Evolutionary conservation across 2,329 filamentous ascomycete genomes (phyloP).

Genomic region (Pseudogymnoascus sp.): DNA sequence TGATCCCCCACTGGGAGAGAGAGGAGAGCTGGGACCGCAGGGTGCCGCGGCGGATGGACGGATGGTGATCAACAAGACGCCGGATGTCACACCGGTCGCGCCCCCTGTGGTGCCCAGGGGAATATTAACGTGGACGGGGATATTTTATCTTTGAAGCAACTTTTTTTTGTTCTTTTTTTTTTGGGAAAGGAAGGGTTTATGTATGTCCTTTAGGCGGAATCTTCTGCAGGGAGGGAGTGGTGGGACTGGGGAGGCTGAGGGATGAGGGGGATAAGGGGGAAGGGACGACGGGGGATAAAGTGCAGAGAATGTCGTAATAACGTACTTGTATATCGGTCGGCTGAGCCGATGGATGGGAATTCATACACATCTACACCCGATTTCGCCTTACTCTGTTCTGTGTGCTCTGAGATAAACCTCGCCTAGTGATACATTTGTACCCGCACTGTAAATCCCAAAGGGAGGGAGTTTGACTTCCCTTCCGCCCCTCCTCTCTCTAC

Average conservation of each 20-base stretch:
- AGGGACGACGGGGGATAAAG: neutral
- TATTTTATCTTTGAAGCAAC: neutral
- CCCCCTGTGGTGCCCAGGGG: neutral
- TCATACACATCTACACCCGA: conserved; percentile 2
- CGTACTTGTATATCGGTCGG: conserved; percentile 4
- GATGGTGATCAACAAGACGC: neutral
- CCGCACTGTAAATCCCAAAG: too few species aligned
- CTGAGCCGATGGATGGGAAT: conserved; percentile 1
- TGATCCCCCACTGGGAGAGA: neutral
- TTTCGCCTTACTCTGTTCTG: neutral
- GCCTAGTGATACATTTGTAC: too few species aligned
- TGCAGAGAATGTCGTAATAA: neutral
- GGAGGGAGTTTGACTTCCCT: neutral
- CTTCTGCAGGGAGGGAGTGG: neutral
- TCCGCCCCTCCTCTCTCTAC: too few species aligned
- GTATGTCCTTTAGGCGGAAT: neutral
- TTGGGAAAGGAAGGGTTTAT: neutral
- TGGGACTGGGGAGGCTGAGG: neutral
- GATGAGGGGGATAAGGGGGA: neutral
- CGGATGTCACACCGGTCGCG: neutral
- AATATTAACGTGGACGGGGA: neutral
- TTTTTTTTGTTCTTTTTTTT: neutral
- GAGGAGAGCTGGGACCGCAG: neutral
- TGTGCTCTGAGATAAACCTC: too few species aligned
- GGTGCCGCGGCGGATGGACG: neutral